Conservation (phyloP, 495 filamentous ascomycete species). For the Neurospora sp. region DNA sequence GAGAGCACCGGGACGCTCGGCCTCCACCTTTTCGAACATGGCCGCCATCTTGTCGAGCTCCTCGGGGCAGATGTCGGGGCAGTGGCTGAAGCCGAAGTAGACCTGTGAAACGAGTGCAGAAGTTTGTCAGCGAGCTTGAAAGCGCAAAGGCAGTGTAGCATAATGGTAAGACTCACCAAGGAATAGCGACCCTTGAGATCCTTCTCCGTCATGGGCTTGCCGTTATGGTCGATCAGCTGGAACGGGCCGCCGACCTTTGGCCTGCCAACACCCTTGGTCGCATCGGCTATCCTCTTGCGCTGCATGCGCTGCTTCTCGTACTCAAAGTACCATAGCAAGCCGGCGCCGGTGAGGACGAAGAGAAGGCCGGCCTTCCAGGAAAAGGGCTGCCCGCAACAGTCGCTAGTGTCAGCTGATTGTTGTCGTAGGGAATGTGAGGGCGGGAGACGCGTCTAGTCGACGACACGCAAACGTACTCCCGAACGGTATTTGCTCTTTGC, state of each 20-base stretch:
- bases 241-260: constrained; percentile 91
- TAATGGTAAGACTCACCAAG: constrained; percentile 41
- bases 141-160: background rate
- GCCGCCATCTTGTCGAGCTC: constrained; percentile 97
- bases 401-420: background rate
- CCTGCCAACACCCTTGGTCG: constrained; percentile 81
- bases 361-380: constrained; percentile 80
- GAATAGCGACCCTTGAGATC: constrained; percentile 81
- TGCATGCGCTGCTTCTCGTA: constrained; percentile 82
- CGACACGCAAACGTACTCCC: constrained; percentile 27
- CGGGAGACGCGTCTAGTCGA: background rate
- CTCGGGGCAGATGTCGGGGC: constrained; percentile 97
- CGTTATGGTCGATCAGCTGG: constrained; percentile 69
- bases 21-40: constrained; percentile 77
- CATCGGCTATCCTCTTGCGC: constrained; percentile 74
- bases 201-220: constrained; percentile 60
- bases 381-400: constrained; percentile 52
- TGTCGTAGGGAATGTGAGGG: constrained; percentile 1
- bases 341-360: constrained; percentile 68
- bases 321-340: constrained; percentile 81
- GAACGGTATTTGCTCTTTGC: constrained; percentile 42
- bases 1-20: constrained; percentile 26
- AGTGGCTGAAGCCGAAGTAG: constrained; percentile 98
- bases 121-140: background rate
- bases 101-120: constrained; percentile 34